These are phyloP conservation scores for Tulasnella sp. DNA, from an alignment of 768 basidiomycete genomes.

Conservation along the genomic window DNA sequence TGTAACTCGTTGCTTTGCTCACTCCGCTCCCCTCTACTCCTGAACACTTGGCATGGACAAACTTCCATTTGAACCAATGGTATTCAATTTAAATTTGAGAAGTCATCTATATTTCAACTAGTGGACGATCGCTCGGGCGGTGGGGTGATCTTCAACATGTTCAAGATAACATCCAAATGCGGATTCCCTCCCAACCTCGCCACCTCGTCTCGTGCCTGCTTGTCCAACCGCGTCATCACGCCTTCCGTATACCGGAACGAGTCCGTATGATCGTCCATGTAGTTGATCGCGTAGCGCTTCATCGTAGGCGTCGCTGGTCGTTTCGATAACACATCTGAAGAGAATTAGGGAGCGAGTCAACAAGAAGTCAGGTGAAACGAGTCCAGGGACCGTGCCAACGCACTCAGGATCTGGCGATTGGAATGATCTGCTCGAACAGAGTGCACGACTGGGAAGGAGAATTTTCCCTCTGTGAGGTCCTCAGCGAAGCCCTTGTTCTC, in stretches of 20 bases:
- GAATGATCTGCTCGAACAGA: slow-evolving; percentile 67
- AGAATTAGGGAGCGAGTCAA: background rate
- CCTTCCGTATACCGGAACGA: slow-evolving; percentile 80
- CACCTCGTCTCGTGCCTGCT: slow-evolving; percentile 60
- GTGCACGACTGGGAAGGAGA: slow-evolving; percentile 92
- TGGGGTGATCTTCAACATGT: slow-evolving; percentile 2
- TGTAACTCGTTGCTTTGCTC: no score
- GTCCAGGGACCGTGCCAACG: slow-evolving; percentile 22
- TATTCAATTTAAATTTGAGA: no score
- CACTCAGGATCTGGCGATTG: slow-evolving; percentile 77
- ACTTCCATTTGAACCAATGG: no score
- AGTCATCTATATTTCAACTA: no score
- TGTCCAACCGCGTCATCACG: slow-evolving; percentile 57
- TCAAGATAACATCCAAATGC: slow-evolving; percentile 33
- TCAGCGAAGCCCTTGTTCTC: slow-evolving; percentile 58
- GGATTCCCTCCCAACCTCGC: slow-evolving; percentile 65
- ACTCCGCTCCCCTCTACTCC: no score
- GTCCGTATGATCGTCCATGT: slow-evolving; percentile 61
- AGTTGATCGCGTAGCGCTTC: slow-evolving; percentile 69
- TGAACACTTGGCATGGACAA: no score
- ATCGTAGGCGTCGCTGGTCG: slow-evolving; percentile 70
- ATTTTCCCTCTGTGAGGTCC: slow-evolving; percentile 93
- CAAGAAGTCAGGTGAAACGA: background rate
- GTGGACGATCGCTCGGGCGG: no score
- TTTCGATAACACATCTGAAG: slow-evolving; percentile 78